Percentiles rank a stretch among this genome's conserved stretches.
Conservation (phyloP, 306 rosid genomes). For the Calophaca sinica region DNA sequence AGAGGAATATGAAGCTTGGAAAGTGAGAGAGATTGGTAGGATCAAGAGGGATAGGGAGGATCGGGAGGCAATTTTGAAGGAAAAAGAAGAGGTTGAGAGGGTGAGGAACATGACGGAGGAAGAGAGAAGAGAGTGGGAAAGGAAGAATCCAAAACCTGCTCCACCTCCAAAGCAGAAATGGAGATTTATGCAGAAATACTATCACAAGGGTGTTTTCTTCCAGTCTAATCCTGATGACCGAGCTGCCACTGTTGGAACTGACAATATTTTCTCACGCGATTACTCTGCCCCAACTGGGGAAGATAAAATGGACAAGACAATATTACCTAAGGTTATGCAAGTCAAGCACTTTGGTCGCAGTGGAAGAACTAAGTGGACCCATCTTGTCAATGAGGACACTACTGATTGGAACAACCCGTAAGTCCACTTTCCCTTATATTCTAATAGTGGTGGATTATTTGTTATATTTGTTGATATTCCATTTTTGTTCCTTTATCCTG, state of each 20-base stretch:
- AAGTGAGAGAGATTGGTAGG: constrained; percentile 89
- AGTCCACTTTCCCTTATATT: constrained; percentile 48
- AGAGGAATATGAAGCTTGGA: constrained; percentile 97
- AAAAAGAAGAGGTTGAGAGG: constrained; percentile 88
- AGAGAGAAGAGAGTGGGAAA: constrained; percentile 99
- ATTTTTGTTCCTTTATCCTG: constrained; percentile 12
- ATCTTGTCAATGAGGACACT: constrained; percentile 96
- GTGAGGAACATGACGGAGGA: constrained; percentile 97
- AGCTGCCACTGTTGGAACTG: constrained; percentile 64
- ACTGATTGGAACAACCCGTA: constrained; percentile 98
- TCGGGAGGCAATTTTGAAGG: constrained; percentile 83
- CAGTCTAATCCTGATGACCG: constrained; percentile 68
- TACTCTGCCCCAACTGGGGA: constrained; percentile 97
- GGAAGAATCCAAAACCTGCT: constrained; percentile 84
- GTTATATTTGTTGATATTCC: constrained; percentile 27
- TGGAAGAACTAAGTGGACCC: constrained; percentile 98
- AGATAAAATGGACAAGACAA: constrained; percentile 97
- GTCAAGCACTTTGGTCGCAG: constrained; percentile 99
- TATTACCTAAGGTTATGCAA: constrained; percentile 96
- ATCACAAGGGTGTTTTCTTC: constrained; percentile 96
- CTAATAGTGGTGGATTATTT: not conserved
- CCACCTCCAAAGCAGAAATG: constrained; percentile 72
- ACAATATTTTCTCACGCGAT: constrained; percentile 72
- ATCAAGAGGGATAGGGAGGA: constrained; percentile 94
- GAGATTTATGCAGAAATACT: constrained; percentile 98